A percentile compares a stretch with the other conserved stretches of the same genome.
Evolutionary conservation across 345 rosid species (phyloP).

Genomic region (Populus deltoides): DNA sequence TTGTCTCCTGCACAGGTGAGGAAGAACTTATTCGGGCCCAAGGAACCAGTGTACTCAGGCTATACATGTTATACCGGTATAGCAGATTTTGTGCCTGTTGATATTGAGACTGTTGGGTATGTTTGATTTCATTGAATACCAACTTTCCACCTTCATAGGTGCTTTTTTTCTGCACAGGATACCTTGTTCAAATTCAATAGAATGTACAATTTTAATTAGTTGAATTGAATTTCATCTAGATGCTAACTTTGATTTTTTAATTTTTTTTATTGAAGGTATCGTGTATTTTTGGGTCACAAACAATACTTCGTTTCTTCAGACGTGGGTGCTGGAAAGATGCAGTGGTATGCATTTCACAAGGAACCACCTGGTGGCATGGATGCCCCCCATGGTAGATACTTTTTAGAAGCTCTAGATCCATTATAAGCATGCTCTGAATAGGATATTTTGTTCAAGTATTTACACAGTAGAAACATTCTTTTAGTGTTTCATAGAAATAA

Average conservation of each 20-base stretch:
- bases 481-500: not conserved
- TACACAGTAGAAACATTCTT: not conserved
- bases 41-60: constrained; percentile 72
- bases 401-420: constrained; percentile 3
- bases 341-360: constrained; percentile 92
- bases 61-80: constrained; percentile 95
- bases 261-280: constrained; percentile 49
- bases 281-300: constrained; percentile 91
- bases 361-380: constrained; percentile 81
- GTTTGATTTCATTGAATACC: constrained; percentile 17
- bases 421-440: not conserved
- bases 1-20: constrained; percentile 57
- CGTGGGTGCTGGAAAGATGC: constrained; percentile 98
- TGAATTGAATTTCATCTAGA: not conserved
- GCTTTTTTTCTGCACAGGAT: not conserved
- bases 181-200: not conserved
- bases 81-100: constrained; percentile 87
- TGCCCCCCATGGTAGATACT: constrained; percentile 49
- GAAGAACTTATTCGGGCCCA: constrained; percentile 66
- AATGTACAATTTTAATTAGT: not conserved
- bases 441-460: not conserved
- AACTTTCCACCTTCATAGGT: not conserved
- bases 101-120: constrained; percentile 92
- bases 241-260: constrained; percentile 6
- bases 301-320: constrained; percentile 96